These are phyloP conservation scores for Microdochium bolleyi DNA, from an alignment of 2,329 filamentous ascomycete genomes.

Conservation along the genomic window DNA sequence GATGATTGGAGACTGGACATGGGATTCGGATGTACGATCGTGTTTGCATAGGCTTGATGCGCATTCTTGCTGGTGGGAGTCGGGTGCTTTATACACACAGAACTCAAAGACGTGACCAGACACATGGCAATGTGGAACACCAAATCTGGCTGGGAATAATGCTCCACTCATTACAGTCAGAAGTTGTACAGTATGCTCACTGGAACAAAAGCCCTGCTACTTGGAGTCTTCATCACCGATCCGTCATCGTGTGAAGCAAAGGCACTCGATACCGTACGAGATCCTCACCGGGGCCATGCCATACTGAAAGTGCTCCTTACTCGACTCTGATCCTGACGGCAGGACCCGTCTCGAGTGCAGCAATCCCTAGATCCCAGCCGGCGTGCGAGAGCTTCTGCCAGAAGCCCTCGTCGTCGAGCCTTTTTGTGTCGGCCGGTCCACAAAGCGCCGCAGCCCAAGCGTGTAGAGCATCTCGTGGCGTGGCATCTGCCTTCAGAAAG, in stretches of 20 bases:
- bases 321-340: conserved; percentile 31
- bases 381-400: conserved; percentile 28
- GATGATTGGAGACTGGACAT: conserved; percentile 4
- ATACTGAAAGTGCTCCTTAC: too few species aligned
- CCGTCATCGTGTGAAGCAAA: too few species aligned
- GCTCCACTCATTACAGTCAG: background rate
- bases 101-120: too few species aligned
- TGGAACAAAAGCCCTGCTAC: too few species aligned
- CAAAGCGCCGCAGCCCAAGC: conserved; percentile 31
- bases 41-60: conserved; percentile 5
- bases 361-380: conserved; percentile 61
- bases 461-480: conserved; percentile 23
- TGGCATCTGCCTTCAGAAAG: conserved; percentile 52
- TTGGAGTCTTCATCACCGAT: too few species aligned
- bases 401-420: conserved; percentile 33
- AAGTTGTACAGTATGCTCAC: too few species aligned
- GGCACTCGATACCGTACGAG: too few species aligned
- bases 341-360: conserved; percentile 58
- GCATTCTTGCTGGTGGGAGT: background rate
- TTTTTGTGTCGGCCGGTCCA: conserved; percentile 17
- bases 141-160: too few species aligned
- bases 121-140: too few species aligned
- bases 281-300: too few species aligned
- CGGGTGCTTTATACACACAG: too few species aligned
- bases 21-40: background rate